Conservation (phyloP, 2,329 filamentous ascomycete species). For the Thielaviopsis ethacetica region DNA sequence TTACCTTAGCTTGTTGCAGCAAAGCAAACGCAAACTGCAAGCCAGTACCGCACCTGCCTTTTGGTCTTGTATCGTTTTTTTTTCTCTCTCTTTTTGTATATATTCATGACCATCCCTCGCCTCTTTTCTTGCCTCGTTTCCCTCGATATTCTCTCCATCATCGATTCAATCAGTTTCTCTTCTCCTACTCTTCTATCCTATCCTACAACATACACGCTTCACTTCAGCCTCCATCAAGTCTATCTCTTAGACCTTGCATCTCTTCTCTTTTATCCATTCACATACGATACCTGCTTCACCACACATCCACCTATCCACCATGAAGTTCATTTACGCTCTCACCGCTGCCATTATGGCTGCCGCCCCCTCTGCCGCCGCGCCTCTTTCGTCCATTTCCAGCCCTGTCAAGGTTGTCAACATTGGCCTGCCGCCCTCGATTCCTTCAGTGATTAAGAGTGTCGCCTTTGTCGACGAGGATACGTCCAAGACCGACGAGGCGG, state of each 20-base stretch:
- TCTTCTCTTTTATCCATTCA: no score
- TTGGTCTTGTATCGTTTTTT: background rate
- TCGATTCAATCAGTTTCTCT: no score
- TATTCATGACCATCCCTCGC: no score
- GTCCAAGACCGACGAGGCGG: background rate
- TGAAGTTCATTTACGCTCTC: constrained; percentile 7
- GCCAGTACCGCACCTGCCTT: background rate
- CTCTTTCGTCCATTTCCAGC: background rate
- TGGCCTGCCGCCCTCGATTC: constrained; percentile 7
- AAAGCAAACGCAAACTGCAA: no score
- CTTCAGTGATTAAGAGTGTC: background rate
- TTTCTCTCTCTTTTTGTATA: background rate
- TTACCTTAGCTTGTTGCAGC: no score
- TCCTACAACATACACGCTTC: no score
- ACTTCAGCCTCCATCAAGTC: background rate
- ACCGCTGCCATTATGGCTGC: constrained; percentile 1
- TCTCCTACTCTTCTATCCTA: background rate
- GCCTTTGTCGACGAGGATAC: background rate
- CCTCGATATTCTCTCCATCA: background rate
- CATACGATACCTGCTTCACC: no score
- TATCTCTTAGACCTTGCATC: no score
- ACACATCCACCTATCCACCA: background rate
- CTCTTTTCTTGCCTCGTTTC: background rate
- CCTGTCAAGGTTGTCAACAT: background rate
- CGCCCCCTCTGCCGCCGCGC: background rate